Evolutionary conservation across 2,329 filamentous ascomycete genomes (phyloP), one percentile per base, ranked within the genome.

Genomic region (Paraphaeosphaeria minitans): DNA sequence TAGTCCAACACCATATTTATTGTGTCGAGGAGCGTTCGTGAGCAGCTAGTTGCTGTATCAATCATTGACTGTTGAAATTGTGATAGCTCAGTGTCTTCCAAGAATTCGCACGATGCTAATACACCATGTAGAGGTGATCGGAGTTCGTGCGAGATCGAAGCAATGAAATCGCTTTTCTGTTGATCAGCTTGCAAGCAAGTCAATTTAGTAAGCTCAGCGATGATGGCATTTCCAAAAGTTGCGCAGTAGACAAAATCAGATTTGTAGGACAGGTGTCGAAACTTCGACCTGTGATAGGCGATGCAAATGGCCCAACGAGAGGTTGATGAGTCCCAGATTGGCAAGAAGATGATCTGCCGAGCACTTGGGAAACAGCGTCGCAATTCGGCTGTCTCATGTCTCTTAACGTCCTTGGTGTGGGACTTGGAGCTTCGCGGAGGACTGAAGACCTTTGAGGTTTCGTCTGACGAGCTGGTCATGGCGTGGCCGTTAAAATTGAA

Each of bases 101-200:
- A 62, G 27, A 73, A 69, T 45, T 72, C 69, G 5, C 73, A 63
- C 7, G 71, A 70, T 0, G 83, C 81, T 0, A 88, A 73, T n/a
- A 88, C 82, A 2, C 85, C 86, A 58, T 88, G 85, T 0, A 89
- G 74, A 0, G 86, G 86, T 1, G 83, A 85, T 0, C 86, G 79
- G 10, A 88, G 73, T 59, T 80, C 78, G 54, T 80, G 78, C 1
- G 71, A 75, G 37, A 80, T 77, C 9, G 75, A 77, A 21, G 73
- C 73, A 24, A 80, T 72, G 51, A 80, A 78, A 6, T 77, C 75
- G 2, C 72, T 73, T 56, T 79, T 79, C 4, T 69, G 68, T 42
- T 70, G 68, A n/a, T 74, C 69, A 3, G 68, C 63, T 47, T 66
- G 67, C 50, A 37, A 39, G 14, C 35, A n/a, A 39, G 35, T 13